Percentiles rank a stretch among this genome's conserved stretches.
These are phyloP conservation scores for Leccinum subtestaceum DNA, from an alignment of 768 basidiomycete genomes.

Conservation along the genomic window DNA sequence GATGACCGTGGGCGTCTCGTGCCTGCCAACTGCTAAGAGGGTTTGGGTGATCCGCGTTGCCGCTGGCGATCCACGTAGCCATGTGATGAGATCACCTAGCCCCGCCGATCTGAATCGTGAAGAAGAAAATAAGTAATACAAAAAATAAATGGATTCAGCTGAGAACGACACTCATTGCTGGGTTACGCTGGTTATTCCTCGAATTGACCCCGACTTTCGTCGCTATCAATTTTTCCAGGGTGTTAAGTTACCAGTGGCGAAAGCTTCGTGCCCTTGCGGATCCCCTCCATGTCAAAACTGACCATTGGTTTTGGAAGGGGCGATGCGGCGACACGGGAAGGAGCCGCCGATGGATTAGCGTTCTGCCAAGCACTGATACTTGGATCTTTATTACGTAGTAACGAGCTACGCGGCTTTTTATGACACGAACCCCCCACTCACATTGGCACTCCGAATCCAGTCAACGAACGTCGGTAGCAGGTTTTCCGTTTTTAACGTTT, in stretches of 20 bases:
- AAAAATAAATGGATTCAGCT: neutral
- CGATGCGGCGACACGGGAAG: neutral
- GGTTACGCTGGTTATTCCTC: neutral
- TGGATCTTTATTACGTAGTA: neutral
- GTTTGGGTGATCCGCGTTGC: neutral
- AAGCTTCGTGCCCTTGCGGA: neutral
- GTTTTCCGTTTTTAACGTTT: neutral
- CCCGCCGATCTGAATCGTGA: neutral
- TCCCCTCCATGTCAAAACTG: neutral
- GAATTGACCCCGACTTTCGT: neutral
- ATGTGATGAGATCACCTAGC: constrained; percentile 12
- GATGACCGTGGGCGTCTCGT: constrained; percentile 7
- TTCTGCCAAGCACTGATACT: neutral
- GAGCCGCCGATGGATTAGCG: neutral
- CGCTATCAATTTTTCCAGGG: neutral
- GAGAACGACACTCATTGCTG: neutral
- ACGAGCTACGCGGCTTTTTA: neutral
- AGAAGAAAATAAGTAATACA: neutral
- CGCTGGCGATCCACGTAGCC: constrained; percentile 6
- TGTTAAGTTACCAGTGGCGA: neutral
- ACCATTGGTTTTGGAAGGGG: neutral
- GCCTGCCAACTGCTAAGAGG: constrained; percentile 1
- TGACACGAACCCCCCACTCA: constrained; percentile 4
- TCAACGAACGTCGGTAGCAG: neutral
- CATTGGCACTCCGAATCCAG: neutral